Evolutionary conservation across 345 rosid genomes (phyloP), one percentile per base, ranked within the genome.

Genomic region (Rhodamnia argentea): DNA sequence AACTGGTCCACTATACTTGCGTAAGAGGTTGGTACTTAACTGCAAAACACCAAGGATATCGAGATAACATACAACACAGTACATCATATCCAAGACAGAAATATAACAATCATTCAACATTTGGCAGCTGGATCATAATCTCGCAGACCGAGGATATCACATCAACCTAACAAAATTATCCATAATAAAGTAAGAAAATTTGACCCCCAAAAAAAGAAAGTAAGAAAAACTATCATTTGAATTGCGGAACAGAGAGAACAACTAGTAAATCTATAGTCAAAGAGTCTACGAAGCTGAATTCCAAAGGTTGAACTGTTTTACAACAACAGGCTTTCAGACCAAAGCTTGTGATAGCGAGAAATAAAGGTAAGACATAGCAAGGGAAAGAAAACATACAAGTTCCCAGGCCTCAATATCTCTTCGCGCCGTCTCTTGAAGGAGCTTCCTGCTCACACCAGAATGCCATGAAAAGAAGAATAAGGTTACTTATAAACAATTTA

Each of bases 381-480:
- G 83, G 70, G 60, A 86, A 57, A 86, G 26, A 74, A 83, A 29
- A 13, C 93, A 57, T 92, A 92, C 96, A 62, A 97, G 96, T 89
- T 97, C 98, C 98, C 98, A 95, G 52, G 93, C 95, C 90, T 94
- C 95, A 75, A 93, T 82, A 70, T 90, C 87, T 88, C 92, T 92
- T 57, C 84, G 85, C 82, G 95, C 83, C 85, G 90, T 84, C 86
- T 88, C 90, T 27, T 83, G 86, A 81, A 93, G 83, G 85, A 93
- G 90, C 86, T 86, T 91, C 88, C 98, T 97, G 96, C 86, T 54
- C 58, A 85, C 54, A 83, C 82, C 86, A 81, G 37, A 83, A 82
- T 7, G 10, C 37, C 60, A 26, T 16, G 11, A 81, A 32, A 37
- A 52, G 64, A 82, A 16, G 56, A 81, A 50, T 6, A 59, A 15